These are phyloP conservation scores for Staphylotrichum longicolle DNA, from an alignment of 495 filamentous ascomycete genomes.

Conservation along the genomic window DNA sequence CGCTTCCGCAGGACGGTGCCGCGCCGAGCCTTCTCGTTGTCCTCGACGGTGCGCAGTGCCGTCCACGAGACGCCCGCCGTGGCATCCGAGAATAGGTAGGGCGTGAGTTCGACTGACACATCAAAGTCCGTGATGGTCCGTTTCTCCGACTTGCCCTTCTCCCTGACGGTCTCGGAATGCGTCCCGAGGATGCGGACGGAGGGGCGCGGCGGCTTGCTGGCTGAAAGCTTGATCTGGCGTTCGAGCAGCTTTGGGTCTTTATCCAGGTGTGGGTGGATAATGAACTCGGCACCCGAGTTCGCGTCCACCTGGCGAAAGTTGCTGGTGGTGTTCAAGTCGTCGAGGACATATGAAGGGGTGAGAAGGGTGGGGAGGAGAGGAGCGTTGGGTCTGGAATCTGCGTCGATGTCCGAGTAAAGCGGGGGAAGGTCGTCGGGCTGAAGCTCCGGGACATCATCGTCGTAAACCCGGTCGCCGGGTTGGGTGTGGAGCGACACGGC, in stretches of 20 bases:
- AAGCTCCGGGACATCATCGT: conserved; percentile 36
- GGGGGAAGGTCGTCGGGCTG: conserved; percentile 37
- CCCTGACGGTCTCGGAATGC: conserved; percentile 46
- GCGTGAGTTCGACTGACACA: conserved; percentile 50
- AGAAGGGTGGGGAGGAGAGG: conserved; percentile 24
- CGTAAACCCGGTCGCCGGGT: conserved; percentile 25
- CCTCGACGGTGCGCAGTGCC: conserved; percentile 39
- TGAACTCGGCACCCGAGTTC: conserved; percentile 35
- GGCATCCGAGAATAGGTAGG: conserved; percentile 46
- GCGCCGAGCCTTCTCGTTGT: conserved; percentile 41
- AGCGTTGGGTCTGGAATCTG: conserved; percentile 21
- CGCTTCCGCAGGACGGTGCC: conserved; percentile 43
- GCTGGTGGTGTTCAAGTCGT: conserved; percentile 11
- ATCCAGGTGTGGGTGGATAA: conserved; percentile 41
- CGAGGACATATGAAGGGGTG: conserved; percentile 3
- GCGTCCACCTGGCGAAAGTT: conserved; percentile 17
- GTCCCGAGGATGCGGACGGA: conserved; percentile 49
- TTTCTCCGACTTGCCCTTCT: conserved; percentile 46
- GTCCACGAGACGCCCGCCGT: conserved; percentile 30
- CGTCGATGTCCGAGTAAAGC: conserved; percentile 34
- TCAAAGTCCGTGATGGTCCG: conserved; percentile 51
- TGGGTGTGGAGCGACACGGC: conserved; percentile 35
- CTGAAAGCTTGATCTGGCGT: conserved; percentile 41
- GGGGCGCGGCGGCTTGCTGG: conserved; percentile 45
- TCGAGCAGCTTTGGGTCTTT: conserved; percentile 43